Conservation (phyloP, 139 green algal species). For the Coccomyxa sp. region DNA sequence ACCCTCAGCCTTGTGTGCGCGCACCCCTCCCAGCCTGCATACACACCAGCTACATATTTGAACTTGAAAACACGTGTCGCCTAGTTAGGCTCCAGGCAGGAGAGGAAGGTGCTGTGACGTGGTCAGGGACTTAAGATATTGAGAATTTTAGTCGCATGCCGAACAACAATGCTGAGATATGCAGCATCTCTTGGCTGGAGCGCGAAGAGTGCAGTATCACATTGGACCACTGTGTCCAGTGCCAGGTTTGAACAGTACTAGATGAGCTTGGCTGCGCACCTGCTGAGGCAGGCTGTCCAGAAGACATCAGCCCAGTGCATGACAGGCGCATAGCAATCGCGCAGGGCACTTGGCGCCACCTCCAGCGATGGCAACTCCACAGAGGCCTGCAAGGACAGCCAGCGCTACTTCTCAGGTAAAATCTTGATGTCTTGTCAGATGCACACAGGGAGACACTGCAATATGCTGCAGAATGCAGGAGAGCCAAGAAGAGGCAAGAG, state of each 20-base stretch:
- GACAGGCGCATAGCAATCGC: conserved; percentile 29
- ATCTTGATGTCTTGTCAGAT: background rate
- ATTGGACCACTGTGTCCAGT: no score
- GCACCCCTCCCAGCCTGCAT: conserved; percentile 38
- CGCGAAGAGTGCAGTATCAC: no score
- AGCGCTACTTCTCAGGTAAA: background rate
- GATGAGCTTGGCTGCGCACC: conserved; percentile 12
- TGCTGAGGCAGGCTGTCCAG: conserved; percentile 41
- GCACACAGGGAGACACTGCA: background rate
- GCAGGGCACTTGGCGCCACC: conserved; percentile 8
- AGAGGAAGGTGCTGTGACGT: no score
- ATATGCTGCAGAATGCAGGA: background rate
- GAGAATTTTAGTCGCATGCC: no score
- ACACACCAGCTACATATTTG: no score
- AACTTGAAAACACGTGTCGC: no score
- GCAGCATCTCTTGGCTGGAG: no score
- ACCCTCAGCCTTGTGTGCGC: conserved; percentile 31
- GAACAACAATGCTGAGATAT: no score
- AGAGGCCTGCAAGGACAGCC: background rate
- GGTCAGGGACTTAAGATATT: no score
- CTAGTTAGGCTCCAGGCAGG: no score
- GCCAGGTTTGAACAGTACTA: no score
- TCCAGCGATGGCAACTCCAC: conserved; percentile 29
- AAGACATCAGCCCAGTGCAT: conserved; percentile 39
- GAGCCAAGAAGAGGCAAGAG: background rate